Evolutionary conservation across 441 rosid species (phyloP).

Genomic region (Pelargonium australe): DNA sequence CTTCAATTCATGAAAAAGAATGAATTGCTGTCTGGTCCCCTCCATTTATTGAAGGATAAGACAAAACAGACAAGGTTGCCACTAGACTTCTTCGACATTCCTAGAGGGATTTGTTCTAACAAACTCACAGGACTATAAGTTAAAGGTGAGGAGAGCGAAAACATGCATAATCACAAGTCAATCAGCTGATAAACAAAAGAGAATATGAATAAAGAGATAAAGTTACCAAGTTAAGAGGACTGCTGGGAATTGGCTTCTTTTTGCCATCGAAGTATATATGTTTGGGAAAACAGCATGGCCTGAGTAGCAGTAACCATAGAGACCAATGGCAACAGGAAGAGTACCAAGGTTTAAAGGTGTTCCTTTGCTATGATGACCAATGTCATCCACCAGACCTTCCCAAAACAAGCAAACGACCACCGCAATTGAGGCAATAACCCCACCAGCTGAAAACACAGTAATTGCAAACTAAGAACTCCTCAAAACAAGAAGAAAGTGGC

Average conservation of each 20-base stretch:
- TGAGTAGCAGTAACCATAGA: conserved; percentile 81
- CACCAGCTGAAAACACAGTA: conserved; percentile 59
- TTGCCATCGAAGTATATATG: conserved; percentile 84
- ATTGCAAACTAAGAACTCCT: conserved; percentile 11
- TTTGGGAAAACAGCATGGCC: conserved; percentile 96
- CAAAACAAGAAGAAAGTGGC: conserved; percentile 1
- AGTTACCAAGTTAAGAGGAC: conserved; percentile 63
- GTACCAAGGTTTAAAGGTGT: conserved; percentile 54
- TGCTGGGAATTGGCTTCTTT: conserved; percentile 55
- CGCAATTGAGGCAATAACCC: conserved; percentile 71
- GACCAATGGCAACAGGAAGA: conserved; percentile 87
- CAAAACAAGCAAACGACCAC: conserved; percentile 81
- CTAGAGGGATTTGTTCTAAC: too few relatives aligned
- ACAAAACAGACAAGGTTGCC: too few relatives aligned
- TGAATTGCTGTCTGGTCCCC: too few relatives aligned
- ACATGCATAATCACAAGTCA: too few relatives aligned
- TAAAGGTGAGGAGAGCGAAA: too few relatives aligned
- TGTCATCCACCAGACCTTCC: conserved; percentile 71
- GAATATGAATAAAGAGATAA: background rate
- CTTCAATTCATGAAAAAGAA: background rate
- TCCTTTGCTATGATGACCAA: conserved; percentile 55
- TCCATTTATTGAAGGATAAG: too few relatives aligned
- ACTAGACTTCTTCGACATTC: too few relatives aligned
- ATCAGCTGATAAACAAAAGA: background rate
- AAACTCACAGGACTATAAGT: too few relatives aligned